Conservation (phyloP, 2,329 filamentous ascomycete species). For the Diaporthe aspalathi region DNA sequence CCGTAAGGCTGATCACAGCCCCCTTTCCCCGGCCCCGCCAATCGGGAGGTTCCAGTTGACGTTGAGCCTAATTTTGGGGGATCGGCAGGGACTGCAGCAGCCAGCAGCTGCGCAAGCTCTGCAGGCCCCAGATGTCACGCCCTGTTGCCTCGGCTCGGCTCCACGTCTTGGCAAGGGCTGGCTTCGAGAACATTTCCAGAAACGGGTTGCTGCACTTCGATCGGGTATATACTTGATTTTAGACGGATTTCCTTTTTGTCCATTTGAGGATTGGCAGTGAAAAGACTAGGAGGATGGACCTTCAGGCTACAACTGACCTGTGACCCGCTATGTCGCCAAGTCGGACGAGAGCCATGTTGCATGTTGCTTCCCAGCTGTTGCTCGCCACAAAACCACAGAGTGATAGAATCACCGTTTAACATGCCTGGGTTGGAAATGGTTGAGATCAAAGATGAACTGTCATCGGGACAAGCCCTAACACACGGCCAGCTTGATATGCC, state of each 20-base stretch:
- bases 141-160: slow-evolving; percentile 18
- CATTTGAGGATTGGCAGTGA: not conserved
- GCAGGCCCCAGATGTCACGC: not conserved
- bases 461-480: not conserved
- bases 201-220: not conserved
- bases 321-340: not conserved
- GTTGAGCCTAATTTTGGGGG: slow-evolving; percentile 29
- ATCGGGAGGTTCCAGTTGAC: slow-evolving; percentile 28
- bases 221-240: not conserved
- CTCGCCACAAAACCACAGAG: not conserved
- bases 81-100: slow-evolving; percentile 34
- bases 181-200: slow-evolving; percentile 33
- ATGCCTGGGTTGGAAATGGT: not conserved
- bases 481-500: not conserved
- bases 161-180: slow-evolving; percentile 15
- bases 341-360: not conserved
- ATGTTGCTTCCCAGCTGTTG: not conserved
- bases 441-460: not conserved
- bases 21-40: slow-evolving; percentile 28
- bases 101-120: not conserved
- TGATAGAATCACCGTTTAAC: not conserved
- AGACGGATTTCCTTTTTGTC: not conserved
- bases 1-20: slow-evolving; percentile 24
- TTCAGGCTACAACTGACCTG: not conserved
- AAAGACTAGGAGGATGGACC: not conserved